Conservation (phyloP, 2,329 filamentous ascomycete species). For the Arthrobotrys megalospora region DNA sequence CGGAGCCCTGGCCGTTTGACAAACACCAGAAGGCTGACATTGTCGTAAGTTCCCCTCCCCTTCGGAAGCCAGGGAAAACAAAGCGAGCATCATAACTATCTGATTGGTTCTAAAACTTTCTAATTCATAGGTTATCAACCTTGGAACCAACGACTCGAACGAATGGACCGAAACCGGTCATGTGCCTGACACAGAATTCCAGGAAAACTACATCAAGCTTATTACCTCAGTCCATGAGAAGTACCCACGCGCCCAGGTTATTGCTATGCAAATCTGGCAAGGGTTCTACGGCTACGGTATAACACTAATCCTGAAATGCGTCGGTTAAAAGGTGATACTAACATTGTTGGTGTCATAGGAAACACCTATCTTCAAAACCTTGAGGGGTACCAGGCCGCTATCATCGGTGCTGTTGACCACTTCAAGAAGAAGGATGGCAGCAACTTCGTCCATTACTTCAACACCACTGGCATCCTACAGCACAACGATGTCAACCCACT, state of each 20-base stretch:
- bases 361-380: constrained; percentile 71
- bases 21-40: constrained; percentile 51
- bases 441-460: constrained; percentile 75
- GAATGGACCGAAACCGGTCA: constrained; percentile 66
- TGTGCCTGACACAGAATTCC: constrained; percentile 67
- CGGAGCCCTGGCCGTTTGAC: constrained; percentile 47
- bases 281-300: constrained; percentile 49
- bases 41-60: constrained; percentile 28
- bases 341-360: constrained; percentile 67
- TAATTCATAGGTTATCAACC: constrained; percentile 68
- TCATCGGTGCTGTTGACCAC: constrained; percentile 71
- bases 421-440: constrained; percentile 68
- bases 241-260: constrained; percentile 68
- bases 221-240: constrained; percentile 68
- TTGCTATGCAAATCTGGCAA: constrained; percentile 66
- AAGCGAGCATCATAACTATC: background rate
- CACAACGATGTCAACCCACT: constrained; percentile 75
- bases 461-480: constrained; percentile 75
- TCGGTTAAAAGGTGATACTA: constrained; percentile 22
- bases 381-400: constrained; percentile 71
- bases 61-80: background rate
- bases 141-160: constrained; percentile 70
- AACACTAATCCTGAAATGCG: background rate
- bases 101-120: constrained; percentile 65
- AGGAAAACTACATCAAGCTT: constrained; percentile 68